Conservation (phyloP, 257 asterid species). For the Schizonepeta tenuifolia region DNA sequence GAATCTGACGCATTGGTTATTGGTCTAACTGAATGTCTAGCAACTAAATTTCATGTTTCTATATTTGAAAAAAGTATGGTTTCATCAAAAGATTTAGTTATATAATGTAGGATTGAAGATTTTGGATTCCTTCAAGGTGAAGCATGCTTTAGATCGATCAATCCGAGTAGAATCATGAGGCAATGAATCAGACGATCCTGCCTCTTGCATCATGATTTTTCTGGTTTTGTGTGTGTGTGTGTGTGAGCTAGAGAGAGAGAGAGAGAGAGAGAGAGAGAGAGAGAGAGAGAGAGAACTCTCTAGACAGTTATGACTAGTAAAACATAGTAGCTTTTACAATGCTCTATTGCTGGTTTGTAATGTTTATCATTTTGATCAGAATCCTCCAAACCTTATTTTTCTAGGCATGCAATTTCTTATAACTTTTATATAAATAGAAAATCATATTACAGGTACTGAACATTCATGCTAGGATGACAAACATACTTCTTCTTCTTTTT, state of each 20-base stretch:
- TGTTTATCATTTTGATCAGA: background rate
- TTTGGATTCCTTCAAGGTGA: background rate
- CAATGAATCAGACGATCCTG: background rate
- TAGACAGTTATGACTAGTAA: background rate
- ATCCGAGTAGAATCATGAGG: conserved; percentile 1
- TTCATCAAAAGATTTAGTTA: background rate
- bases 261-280: background rate
- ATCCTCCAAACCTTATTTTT: background rate
- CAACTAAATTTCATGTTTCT: background rate
- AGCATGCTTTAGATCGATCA: background rate
- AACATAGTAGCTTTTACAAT: background rate
- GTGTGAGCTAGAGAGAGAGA: background rate
- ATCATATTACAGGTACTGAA: background rate
- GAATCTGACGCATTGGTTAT: background rate
- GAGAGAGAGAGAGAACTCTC: background rate
- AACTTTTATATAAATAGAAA: background rate
- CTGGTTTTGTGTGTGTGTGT: no score
- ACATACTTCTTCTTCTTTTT: background rate
- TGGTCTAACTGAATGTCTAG: background rate
- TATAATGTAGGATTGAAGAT: background rate
- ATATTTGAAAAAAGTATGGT: conserved; percentile 1
- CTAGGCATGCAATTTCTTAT: background rate
- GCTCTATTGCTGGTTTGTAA: background rate
- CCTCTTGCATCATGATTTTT: background rate
- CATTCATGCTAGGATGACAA: conserved; percentile 20